Percentiles rank a stretch among this genome's conserved stretches.
These are phyloP conservation scores for Ophiocordyceps camponoti-saundersi DNA, from an alignment of 2,329 filamentous ascomycete species.

Conservation along the genomic window DNA sequence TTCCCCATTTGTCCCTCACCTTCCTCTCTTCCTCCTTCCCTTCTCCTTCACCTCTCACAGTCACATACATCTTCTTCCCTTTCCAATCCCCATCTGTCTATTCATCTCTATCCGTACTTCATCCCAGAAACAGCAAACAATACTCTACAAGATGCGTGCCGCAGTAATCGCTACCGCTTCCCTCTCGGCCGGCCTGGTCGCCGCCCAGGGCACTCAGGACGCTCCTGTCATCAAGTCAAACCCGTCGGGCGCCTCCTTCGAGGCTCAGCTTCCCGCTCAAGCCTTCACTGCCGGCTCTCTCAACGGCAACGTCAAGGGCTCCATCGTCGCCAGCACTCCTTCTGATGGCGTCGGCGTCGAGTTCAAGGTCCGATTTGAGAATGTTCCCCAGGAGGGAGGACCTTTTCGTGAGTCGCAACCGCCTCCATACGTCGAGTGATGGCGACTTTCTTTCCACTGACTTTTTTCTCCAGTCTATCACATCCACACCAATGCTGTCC, in stretches of 20 bases:
- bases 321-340: constrained; percentile 26
- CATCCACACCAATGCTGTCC: constrained; percentile 49
- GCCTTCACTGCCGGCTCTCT: constrained; percentile 27
- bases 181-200: not conserved
- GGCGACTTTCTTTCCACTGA: not conserved
- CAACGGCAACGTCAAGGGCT: constrained; percentile 23
- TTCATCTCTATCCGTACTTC: not conserved
- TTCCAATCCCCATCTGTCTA: too few species aligned
- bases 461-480: constrained; percentile 43
- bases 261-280: constrained; percentile 35
- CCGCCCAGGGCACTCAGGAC: constrained; percentile 14
- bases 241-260: constrained; percentile 33
- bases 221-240: constrained; percentile 38
- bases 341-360: constrained; percentile 35
- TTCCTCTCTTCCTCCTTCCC: not conserved
- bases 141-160: not conserved
- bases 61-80: not conserved
- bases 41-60: too few species aligned
- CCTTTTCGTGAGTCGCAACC: constrained; percentile 36
- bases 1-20: not conserved
- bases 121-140: not conserved
- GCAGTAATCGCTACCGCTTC: not conserved
- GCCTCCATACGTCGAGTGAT: too few species aligned
- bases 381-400: constrained; percentile 38
- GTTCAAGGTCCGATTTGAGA: constrained; percentile 37